Evolutionary conservation across 768 basidiomycete species (phyloP).

Genomic region (Tylopilus subfusipes): DNA sequence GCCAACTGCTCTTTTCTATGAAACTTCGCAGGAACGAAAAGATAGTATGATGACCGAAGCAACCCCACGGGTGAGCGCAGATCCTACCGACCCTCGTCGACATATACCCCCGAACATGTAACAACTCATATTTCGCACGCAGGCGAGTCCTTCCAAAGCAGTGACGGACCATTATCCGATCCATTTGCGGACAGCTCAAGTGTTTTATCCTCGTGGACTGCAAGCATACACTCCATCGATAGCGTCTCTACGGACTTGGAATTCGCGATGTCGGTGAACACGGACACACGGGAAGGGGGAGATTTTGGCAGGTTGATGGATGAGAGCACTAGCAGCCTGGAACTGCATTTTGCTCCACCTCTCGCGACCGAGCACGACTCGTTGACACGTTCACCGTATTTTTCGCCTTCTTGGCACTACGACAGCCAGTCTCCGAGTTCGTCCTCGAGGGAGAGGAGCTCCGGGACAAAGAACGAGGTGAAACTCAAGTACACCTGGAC

Average conservation of each 20-base stretch:
- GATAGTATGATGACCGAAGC: not conserved
- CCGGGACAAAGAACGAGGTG: not conserved
- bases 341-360: conserved; percentile 16
- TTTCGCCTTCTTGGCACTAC: conserved; percentile 21
- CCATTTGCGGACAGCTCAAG: conserved; percentile 15
- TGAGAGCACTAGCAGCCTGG: conserved; percentile 19
- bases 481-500: not conserved
- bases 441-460: not conserved
- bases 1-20: not conserved
- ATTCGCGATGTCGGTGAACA: not conserved
- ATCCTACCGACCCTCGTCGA: not conserved
- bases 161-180: conserved; percentile 8
- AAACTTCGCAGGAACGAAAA: not conserved
- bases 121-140: not conserved
- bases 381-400: not conserved
- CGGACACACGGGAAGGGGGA: not conserved
- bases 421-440: not conserved
- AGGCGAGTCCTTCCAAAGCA: conserved; percentile 12
- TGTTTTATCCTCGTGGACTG: conserved; percentile 11
- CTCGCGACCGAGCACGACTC: not conserved
- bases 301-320: not conserved
- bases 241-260: conserved; percentile 8
- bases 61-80: not conserved
- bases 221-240: conserved; percentile 5
- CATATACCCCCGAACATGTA: not conserved